phyloP scores from a whole-genome alignment of 192 early-diverging fungal genomes.

The Entomortierella parvispora region DNA sequence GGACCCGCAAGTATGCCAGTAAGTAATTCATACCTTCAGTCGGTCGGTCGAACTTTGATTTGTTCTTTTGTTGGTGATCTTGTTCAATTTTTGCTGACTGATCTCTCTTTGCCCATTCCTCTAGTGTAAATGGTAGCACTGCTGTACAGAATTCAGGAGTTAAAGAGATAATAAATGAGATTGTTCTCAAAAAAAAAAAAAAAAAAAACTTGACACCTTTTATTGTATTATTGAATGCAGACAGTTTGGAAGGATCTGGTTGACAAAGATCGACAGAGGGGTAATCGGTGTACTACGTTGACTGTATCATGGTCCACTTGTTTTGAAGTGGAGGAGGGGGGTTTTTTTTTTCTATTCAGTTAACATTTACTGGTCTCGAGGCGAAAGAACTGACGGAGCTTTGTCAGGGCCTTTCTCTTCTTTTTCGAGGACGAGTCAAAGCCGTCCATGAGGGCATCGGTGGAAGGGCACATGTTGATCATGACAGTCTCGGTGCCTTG shows the following conservation, averaged over 20 bases:
- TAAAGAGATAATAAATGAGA: not conserved
- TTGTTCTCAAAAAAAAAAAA: not conserved
- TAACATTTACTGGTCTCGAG: conserved; percentile 27
- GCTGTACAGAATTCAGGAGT: conserved; percentile 6
- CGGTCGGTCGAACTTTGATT: not conserved
- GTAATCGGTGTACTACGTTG: too few species aligned
- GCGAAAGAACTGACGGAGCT: conserved; percentile 47
- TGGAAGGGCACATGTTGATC: conserved; percentile 29
- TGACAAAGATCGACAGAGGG: too few species aligned
- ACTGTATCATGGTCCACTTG: too few species aligned
- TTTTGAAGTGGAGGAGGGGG: too few species aligned
- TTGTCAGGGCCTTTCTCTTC: conserved; percentile 43
- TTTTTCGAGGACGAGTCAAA: conserved; percentile 38
- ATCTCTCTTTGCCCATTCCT: too few species aligned
- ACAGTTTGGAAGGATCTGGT: too few species aligned
- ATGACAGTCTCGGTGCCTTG: not conserved
- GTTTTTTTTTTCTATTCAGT: not conserved
- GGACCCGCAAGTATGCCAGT: conserved; percentile 92
- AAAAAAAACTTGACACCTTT: too few species aligned
- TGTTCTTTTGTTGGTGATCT: not conserved
- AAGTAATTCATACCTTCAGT: conserved; percentile 26
- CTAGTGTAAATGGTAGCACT: conserved; percentile 28
- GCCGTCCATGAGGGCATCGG: conserved; percentile 19
- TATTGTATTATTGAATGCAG: not conserved
- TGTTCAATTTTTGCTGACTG: not conserved